These are phyloP conservation scores for Tuber brumale DNA, from an alignment of 495 filamentous ascomycete species.

Conservation along the genomic window DNA sequence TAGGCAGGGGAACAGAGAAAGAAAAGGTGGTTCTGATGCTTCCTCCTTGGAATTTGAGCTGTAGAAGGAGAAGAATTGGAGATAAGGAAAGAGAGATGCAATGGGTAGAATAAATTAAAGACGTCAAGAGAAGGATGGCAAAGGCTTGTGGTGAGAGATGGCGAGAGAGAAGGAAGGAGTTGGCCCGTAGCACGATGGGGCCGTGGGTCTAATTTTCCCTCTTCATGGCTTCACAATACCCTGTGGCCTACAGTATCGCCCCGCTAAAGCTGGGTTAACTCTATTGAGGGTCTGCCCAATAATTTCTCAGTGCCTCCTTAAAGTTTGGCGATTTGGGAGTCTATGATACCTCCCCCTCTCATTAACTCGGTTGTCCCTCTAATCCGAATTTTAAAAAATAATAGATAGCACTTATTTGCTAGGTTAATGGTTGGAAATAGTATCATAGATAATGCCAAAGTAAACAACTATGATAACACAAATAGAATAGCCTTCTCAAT, in stretches of 20 bases:
- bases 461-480: too few species aligned
- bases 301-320: too few species aligned
- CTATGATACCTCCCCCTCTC: too few species aligned
- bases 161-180: neutral
- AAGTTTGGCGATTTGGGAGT: too few species aligned
- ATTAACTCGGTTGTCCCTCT: too few species aligned
- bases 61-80: neutral
- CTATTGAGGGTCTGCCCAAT: too few species aligned
- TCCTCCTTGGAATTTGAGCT: neutral
- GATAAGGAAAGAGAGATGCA: neutral
- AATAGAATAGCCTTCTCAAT: neutral
- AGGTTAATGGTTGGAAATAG: neutral
- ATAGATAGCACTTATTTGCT: neutral
- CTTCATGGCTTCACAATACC: neutral
- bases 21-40: neutral
- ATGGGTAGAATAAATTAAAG: neutral
- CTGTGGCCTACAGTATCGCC: neutral
- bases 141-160: neutral
- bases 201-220: neutral
- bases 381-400: too few species aligned
- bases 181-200: neutral
- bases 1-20: neutral
- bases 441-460: neutral
- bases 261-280: too few species aligned
- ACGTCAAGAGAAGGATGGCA: neutral